Conservation (phyloP, 2,329 filamentous ascomycete genomes). For the Teratosphaeria pseudoeucalypti region DNA sequence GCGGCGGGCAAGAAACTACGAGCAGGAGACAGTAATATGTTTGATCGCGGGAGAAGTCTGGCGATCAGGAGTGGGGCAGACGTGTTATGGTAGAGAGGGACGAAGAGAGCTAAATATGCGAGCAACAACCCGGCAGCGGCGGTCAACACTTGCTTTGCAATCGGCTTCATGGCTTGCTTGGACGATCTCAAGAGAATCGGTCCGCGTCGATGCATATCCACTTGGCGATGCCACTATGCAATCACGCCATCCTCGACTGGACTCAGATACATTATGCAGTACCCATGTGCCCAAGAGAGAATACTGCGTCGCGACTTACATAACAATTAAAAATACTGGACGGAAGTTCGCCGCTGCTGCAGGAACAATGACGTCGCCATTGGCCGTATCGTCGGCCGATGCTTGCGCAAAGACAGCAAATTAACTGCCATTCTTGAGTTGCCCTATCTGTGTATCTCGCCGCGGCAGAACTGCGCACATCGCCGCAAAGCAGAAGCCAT, state of each 20-base stretch:
- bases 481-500: no score
- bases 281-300: no score
- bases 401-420: neutral
- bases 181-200: neutral
- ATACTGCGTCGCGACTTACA: neutral
- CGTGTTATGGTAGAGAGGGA: neutral
- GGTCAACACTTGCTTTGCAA: neutral
- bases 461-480: no score
- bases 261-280: neutral
- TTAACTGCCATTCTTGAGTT: neutral
- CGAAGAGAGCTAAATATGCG: conserved; percentile 2
- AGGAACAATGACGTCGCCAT: neutral
- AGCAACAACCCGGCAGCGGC: neutral
- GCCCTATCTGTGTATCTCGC: neutral
- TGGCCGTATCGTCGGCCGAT: neutral
- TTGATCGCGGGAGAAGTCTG: conserved; percentile 2
- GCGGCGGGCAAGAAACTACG: neutral
- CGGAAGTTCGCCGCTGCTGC: neutral
- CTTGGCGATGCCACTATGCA: neutral
- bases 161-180: neutral
- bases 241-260: neutral
- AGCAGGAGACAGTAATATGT: neutral
- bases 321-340: neutral
- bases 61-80: conserved; percentile 3
- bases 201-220: neutral